A percentile compares a stretch with the other conserved stretches of the same genome.
Evolutionary conservation across 2,329 filamentous ascomycete genomes (phyloP).

Genomic region (Nigrograna mackinnonii): DNA sequence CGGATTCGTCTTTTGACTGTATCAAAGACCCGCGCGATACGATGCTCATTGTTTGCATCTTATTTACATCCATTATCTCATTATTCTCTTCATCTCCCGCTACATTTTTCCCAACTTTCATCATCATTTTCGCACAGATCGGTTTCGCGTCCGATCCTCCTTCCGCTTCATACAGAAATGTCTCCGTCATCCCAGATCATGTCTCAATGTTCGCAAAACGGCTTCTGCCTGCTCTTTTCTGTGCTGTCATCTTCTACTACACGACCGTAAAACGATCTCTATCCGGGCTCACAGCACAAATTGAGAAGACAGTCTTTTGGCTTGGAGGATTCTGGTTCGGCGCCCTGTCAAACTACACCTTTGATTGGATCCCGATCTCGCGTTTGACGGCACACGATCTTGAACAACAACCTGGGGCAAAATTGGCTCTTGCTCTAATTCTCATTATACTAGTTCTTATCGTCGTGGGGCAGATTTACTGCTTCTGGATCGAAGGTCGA

Average conservation of each 20-base stretch:
- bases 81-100: slow-evolving; percentile 66
- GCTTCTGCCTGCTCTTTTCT: slow-evolving; percentile 83
- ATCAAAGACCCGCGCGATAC: not conserved
- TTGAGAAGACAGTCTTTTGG: slow-evolving; percentile 90
- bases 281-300: slow-evolving; percentile 71
- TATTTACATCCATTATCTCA: not conserved
- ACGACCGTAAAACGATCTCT: slow-evolving; percentile 79
- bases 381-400: slow-evolving; percentile 87
- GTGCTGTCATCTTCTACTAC: slow-evolving; percentile 81
- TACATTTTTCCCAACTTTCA: slow-evolving; percentile 70
- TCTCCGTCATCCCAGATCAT: slow-evolving; percentile 52
- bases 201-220: slow-evolving; percentile 69
- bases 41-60: not conserved
- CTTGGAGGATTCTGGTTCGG: slow-evolving; percentile 88
- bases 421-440: slow-evolving; percentile 77
- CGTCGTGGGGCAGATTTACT: slow-evolving; percentile 77
- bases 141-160: slow-evolving; percentile 88
- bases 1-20: slow-evolving; percentile 46
- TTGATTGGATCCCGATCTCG: slow-evolving; percentile 89
- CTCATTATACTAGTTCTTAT: slow-evolving; percentile 70
- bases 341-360: slow-evolving; percentile 89
- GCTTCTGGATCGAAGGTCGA: slow-evolving; percentile 81
- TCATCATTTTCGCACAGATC: slow-evolving; percentile 83
- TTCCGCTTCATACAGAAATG: slow-evolving; percentile 55
- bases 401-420: slow-evolving; percentile 83